These are phyloP conservation scores for Neonectria punicea DNA, from an alignment of 2,329 filamentous ascomycete genomes.

Conservation along the genomic window DNA sequence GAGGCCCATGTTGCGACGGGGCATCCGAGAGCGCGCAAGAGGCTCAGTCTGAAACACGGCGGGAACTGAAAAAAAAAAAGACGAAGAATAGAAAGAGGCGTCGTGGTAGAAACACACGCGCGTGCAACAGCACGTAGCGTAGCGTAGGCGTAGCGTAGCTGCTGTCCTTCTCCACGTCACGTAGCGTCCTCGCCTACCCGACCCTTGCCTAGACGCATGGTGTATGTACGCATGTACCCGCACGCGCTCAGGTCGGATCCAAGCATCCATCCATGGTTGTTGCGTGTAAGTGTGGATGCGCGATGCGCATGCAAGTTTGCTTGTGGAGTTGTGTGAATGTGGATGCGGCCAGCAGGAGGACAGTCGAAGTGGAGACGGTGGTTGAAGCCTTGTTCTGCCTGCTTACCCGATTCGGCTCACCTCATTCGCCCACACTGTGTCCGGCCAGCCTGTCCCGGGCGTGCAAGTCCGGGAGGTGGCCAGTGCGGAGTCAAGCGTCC, in stretches of 20 bases:
- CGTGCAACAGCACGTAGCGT: constrained; percentile 1
- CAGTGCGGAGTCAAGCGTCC: constrained; percentile 32
- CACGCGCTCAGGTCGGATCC: constrained; percentile 8
- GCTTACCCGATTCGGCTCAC: not conserved
- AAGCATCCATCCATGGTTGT: not conserved
- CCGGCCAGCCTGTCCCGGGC: not conserved
- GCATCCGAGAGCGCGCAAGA: constrained; percentile 25
- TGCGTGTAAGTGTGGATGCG: not conserved
- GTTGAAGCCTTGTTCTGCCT: not conserved
- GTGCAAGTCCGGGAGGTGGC: not conserved
- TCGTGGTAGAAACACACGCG: constrained; percentile 10
- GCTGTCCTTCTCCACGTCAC: constrained; percentile 19
- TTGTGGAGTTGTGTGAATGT: not conserved
- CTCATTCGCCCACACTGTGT: constrained; percentile 5
- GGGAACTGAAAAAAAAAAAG: not conserved
- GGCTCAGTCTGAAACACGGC: constrained; percentile 36
- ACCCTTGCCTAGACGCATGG: constrained; percentile 4
- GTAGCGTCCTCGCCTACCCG: constrained; percentile 16
- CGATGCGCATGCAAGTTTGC: not conserved
- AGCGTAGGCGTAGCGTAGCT: not conserved
- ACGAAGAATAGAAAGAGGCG: not conserved
- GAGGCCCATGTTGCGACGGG: constrained; percentile 23
- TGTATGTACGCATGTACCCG: constrained; percentile 17
- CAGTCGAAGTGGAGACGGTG: not conserved
- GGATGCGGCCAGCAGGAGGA: not conserved